phyloP scores from a whole-genome alignment of 2,329 filamentous ascomycete species.

The Daldinia sp. region DNA sequence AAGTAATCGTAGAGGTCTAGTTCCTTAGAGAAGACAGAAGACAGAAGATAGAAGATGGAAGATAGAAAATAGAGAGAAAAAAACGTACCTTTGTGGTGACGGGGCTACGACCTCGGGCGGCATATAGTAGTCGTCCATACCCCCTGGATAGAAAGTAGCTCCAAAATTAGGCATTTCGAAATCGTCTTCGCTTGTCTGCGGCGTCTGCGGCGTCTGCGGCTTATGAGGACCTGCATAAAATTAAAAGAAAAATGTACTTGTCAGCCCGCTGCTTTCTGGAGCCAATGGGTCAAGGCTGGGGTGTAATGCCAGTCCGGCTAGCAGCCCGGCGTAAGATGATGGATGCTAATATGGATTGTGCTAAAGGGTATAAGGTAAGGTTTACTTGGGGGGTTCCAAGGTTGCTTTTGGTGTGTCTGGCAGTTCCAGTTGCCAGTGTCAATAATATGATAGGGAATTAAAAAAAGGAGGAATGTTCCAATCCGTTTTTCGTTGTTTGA shows the following conservation, averaged over 20 bases:
- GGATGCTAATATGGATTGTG: not conserved
- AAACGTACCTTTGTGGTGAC: constrained; percentile 63
- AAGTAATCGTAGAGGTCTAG: not conserved
- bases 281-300: constrained; percentile 40
- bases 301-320: constrained; percentile 28
- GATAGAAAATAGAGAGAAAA: not conserved
- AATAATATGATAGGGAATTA: no score
- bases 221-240: constrained; percentile 44
- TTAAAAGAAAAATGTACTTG: constrained; percentile 37
- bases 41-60: no score
- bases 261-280: constrained; percentile 38
- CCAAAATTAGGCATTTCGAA: constrained; percentile 58
- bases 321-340: constrained; percentile 22
- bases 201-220: constrained; percentile 43
- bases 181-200: constrained; percentile 46
- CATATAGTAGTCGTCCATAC: constrained; percentile 68
- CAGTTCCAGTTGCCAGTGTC: no score
- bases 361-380: no score
- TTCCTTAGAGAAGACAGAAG: no score
- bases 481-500: no score
- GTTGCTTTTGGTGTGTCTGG: no score
- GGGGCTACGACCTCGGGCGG: constrained; percentile 68
- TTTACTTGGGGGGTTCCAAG: no score
- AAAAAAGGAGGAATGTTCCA: constrained; percentile 9
- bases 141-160: constrained; percentile 67